A percentile compares a stretch with the other conserved stretches of the same genome.
Conservation (phyloP, 257 asterid genomes). For the Solanum chaucha region DNA sequence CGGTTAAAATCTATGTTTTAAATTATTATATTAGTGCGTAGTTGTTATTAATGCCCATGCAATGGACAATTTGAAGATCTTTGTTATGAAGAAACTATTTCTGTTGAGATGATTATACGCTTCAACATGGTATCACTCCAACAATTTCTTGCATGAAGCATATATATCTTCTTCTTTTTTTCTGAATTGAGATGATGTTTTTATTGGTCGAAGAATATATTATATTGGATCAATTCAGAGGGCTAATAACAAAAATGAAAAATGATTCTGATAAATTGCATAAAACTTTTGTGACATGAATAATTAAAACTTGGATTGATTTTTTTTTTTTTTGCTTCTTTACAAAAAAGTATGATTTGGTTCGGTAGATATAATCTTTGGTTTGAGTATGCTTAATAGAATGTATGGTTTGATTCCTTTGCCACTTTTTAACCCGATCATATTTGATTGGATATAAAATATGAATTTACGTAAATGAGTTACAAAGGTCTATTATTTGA, state of each 20-base stretch:
- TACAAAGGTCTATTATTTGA: too few relatives aligned
- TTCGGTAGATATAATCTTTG: background rate
- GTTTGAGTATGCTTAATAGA: background rate
- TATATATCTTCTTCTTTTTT: background rate
- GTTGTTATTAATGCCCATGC: background rate
- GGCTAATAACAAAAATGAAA: background rate
- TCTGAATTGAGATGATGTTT: background rate
- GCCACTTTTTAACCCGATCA: background rate
- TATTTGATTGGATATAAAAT: background rate
- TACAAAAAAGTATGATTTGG: background rate
- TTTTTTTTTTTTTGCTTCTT: background rate
- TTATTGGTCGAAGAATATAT: background rate
- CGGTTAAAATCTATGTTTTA: too few relatives aligned
- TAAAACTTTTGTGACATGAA: background rate
- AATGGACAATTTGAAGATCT: background rate
- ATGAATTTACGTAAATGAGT: background rate
- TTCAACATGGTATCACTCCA: background rate
- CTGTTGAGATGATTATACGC: background rate
- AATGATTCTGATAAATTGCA: background rate
- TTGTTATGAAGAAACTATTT: background rate
- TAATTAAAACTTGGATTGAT: background rate
- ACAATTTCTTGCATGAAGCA: background rate
- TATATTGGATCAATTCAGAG: background rate
- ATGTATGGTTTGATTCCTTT: background rate
- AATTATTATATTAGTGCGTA: background rate